A percentile compares a stretch with the other conserved stretches of the same genome.
phyloP scores from a whole-genome alignment of 1,284 basidiomycete species.

The Sparassis latifolia region DNA sequence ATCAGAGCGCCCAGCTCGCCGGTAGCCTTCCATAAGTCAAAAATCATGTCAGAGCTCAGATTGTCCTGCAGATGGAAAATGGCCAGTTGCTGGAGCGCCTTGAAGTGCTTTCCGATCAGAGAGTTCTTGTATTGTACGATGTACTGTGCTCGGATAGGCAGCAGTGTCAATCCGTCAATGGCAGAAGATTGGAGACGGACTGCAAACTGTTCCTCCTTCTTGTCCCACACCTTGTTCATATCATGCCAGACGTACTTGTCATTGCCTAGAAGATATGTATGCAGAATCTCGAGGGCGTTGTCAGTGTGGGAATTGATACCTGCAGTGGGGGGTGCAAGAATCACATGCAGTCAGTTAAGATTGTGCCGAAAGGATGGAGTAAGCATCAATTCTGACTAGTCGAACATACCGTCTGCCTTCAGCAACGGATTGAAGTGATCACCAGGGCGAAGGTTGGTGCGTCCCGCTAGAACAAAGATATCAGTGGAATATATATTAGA shows the following conservation, averaged over 20 bases:
- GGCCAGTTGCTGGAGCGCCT: constrained; percentile 12
- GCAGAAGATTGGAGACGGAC: constrained; percentile 8
- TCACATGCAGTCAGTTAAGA: too few relatives aligned
- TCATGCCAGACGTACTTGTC: constrained; percentile 33
- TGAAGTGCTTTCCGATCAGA: constrained; percentile 19
- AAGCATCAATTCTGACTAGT: too few relatives aligned
- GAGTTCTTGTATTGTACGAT: constrained; percentile 18
- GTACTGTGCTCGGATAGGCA: constrained; percentile 14
- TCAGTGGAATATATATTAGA: not conserved
- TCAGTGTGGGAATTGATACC: constrained; percentile 28
- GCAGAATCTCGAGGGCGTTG: constrained; percentile 30
- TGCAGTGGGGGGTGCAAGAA: too few relatives aligned
- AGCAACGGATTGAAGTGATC: not conserved
- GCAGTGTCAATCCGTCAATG: constrained; percentile 12
- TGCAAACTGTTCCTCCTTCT: constrained; percentile 5
- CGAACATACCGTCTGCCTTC: too few relatives aligned
- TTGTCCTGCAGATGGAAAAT: constrained; percentile 14
- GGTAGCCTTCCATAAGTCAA: constrained; percentile 19
- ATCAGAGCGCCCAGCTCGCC: constrained; percentile 27
- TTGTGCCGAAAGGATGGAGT: too few relatives aligned
- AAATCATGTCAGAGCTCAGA: constrained; percentile 8
- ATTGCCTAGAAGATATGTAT: constrained; percentile 28
- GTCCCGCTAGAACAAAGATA: not conserved
- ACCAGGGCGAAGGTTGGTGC: not conserved
- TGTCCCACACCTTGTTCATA: constrained; percentile 10